Evolutionary conservation across 306 rosid genomes (phyloP).

Genomic region (Prinsepia uniflora): DNA sequence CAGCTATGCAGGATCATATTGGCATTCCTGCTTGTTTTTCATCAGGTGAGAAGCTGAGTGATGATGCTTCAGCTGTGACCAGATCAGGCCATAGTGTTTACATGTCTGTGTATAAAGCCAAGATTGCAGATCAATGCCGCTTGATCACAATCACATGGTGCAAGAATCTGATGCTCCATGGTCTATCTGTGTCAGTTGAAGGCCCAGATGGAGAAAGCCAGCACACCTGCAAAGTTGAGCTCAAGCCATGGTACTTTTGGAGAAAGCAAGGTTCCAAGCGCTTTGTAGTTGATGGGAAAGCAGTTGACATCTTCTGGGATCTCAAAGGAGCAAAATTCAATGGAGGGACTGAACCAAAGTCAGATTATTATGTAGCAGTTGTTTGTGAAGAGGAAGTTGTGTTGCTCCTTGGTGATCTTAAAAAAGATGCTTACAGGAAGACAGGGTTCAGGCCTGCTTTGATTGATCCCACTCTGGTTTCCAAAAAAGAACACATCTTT

Average conservation of each 20-base stretch:
- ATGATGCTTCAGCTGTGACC: conserved; percentile 48
- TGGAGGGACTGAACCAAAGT: conserved; percentile 72
- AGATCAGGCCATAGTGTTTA: conserved; percentile 76
- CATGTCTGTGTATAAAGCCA: conserved; percentile 66
- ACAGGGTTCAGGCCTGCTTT: conserved; percentile 74
- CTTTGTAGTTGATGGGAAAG: conserved; percentile 51
- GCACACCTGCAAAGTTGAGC: conserved; percentile 72
- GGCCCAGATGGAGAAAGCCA: conserved; percentile 64
- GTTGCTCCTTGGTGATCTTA: conserved; percentile 70
- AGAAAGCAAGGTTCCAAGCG: conserved; percentile 75
- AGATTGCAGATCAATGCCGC: conserved; percentile 63
- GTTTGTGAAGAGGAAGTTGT: conserved; percentile 77
- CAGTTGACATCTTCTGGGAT: conserved; percentile 67
- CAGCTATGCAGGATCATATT: conserved; percentile 61
- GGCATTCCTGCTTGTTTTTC: conserved; percentile 78
- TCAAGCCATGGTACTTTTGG: conserved; percentile 93
- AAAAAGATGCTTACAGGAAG: conserved; percentile 70
- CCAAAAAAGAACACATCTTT: conserved; percentile 71
- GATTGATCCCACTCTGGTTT: conserved; percentile 67
- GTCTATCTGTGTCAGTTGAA: conserved; percentile 66
- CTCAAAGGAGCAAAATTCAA: conserved; percentile 68
- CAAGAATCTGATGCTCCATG: conserved; percentile 65
- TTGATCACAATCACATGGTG: conserved; percentile 77
- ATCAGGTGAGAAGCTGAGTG: conserved; percentile 41
- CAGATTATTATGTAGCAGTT: conserved; percentile 78